A percentile compares a stretch with the other conserved stretches of the same genome.
phyloP scores from a whole-genome alignment of 441 rosid genomes.

The Pelargonium fulgidum region DNA sequence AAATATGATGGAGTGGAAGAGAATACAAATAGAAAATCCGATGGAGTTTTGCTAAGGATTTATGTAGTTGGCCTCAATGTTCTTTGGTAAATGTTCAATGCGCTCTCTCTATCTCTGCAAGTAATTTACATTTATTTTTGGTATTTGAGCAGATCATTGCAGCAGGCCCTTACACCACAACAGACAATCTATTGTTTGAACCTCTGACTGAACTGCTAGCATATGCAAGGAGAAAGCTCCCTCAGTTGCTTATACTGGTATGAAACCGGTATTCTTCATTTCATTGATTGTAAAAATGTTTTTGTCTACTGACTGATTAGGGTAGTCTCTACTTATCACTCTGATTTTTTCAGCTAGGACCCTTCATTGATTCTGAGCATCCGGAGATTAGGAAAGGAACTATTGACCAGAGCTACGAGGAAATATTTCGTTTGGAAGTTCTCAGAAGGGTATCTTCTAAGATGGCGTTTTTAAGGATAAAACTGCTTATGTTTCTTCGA shows the following conservation, averaged over 20 bases:
- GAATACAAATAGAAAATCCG: too few relatives aligned
- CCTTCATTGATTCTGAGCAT: conserved; percentile 27
- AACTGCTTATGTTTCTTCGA: conserved; percentile 1
- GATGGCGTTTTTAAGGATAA: neutral
- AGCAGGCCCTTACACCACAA: conserved; percentile 84
- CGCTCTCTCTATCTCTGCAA: neutral
- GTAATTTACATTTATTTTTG: neutral
- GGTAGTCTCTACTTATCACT: neutral
- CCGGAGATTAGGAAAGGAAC: conserved; percentile 25
- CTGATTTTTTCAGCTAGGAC: conserved; percentile 23
- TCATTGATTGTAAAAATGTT: neutral
- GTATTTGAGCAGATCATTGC: conserved; percentile 37
- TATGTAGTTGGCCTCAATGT: too few relatives aligned
- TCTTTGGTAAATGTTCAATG: neutral
- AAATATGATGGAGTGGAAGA: too few relatives aligned
- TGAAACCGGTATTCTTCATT: neutral
- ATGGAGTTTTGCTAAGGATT: too few relatives aligned
- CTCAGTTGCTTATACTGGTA: conserved; percentile 29
- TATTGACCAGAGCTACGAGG: conserved; percentile 19
- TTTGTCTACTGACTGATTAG: neutral
- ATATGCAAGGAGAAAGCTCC: conserved; percentile 19
- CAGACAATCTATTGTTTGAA: conserved; percentile 80
- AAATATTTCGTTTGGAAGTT: conserved; percentile 23
- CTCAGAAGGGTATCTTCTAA: conserved; percentile 20
- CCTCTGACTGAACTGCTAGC: conserved; percentile 61